These are phyloP conservation scores for Scheffersomyces cryptocercus DNA, from an alignment of 1,139 yeast species.

Conservation along the genomic window DNA sequence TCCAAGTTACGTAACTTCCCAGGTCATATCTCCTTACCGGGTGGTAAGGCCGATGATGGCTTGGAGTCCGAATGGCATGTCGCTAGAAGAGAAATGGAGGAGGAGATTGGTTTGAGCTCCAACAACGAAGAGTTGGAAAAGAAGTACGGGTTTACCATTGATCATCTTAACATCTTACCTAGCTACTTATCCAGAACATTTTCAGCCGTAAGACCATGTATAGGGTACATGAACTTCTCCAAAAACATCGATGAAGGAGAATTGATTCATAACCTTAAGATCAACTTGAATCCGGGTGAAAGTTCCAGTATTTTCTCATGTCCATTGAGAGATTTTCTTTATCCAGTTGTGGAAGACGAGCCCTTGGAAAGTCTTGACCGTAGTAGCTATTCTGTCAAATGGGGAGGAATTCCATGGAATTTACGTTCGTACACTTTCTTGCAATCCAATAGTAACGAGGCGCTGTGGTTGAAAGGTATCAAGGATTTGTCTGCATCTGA, in stretches of 20 bases:
- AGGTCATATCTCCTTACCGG: slow-evolving; percentile 88
- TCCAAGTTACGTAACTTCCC: slow-evolving; percentile 69
- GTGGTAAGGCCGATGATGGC: slow-evolving; percentile 76
- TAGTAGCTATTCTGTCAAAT: slow-evolving; percentile 41
- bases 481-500: slow-evolving; percentile 57
- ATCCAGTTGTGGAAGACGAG: slow-evolving; percentile 34
- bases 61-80: slow-evolving; percentile 69
- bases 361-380: slow-evolving; percentile 49
- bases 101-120: slow-evolving; percentile 76
- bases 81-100: slow-evolving; percentile 80
- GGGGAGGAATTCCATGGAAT: slow-evolving; percentile 76
- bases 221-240: slow-evolving; percentile 56
- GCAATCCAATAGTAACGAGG: slow-evolving; percentile 54
- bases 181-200: slow-evolving; percentile 77
- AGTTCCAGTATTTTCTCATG: slow-evolving; percentile 67
- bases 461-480: slow-evolving; percentile 61
- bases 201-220: slow-evolving; percentile 78
- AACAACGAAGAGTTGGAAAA: slow-evolving; percentile 44
- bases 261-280: slow-evolving; percentile 31
- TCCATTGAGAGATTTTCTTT: slow-evolving; percentile 62
- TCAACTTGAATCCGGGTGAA: slow-evolving; percentile 68
- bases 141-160: slow-evolving; percentile 55
- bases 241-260: slow-evolving; percentile 20
- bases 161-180: slow-evolving; percentile 63
- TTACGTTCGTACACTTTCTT: slow-evolving; percentile 64